Conservation (phyloP, 495 filamentous ascomycete genomes). For the Penicillium ucsense region DNA sequence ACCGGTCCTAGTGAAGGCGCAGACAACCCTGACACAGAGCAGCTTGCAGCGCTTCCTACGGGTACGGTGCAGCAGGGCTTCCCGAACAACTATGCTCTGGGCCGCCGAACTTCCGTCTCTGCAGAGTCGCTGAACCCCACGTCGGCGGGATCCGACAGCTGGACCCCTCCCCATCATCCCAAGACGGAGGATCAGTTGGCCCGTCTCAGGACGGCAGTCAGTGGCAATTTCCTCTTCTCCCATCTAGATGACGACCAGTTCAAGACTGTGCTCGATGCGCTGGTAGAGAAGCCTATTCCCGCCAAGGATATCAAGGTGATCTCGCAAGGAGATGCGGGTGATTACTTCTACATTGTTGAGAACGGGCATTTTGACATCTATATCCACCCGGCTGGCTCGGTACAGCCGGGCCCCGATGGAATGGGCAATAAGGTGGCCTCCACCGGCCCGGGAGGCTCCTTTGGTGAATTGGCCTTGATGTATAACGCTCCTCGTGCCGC, state of each 20-base stretch:
- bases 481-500: conserved; percentile 98
- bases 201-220: conserved; percentile 72
- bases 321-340: conserved; percentile 87
- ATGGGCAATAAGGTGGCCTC: conserved; percentile 75
- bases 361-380: conserved; percentile 84
- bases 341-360: conserved; percentile 97
- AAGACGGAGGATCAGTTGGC: conserved; percentile 74
- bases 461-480: conserved; percentile 96
- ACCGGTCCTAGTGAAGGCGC: conserved; percentile 11
- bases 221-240: conserved; percentile 86
- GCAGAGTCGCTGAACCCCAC: conserved; percentile 91
- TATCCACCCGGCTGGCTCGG: conserved; percentile 68
- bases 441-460: conserved; percentile 85
- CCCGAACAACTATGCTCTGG: conserved; percentile 88
- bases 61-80: conserved; percentile 52
- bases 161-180: conserved; percentile 74
- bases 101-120: conserved; percentile 89
- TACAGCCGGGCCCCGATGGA: conserved; percentile 74
- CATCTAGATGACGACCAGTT: conserved; percentile 90
- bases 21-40: conserved; percentile 15
- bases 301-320: conserved; percentile 96
- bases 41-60: conserved; percentile 23
- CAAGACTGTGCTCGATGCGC: conserved; percentile 74
- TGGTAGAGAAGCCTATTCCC: conserved; percentile 92
- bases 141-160: conserved; percentile 72